phyloP scores from a whole-genome alignment of 352 stramenopile genomes.

The Phytophthora pseudosyringae region DNA sequence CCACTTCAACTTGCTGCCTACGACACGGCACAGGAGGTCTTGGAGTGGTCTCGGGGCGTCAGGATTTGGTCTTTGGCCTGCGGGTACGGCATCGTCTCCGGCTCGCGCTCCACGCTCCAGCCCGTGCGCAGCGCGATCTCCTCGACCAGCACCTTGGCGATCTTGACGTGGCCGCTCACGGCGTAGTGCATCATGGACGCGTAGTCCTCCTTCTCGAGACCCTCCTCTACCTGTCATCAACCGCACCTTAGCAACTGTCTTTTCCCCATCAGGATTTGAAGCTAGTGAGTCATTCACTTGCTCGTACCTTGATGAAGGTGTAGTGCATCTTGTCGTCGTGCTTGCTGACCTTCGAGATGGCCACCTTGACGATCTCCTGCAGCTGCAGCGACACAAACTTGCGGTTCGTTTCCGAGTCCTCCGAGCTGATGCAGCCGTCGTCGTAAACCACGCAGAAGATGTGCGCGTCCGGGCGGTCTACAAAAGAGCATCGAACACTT shows the following conservation, averaged over 20 bases:
- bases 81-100: conserved; percentile 78
- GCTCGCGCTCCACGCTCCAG: conserved; percentile 60
- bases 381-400: conserved; percentile 82
- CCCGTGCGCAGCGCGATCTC: conserved; percentile 75
- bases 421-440: conserved; percentile 80
- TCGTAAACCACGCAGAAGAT: conserved; percentile 91
- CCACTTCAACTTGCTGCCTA: conserved; percentile 38
- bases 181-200: conserved; percentile 85
- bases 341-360: conserved; percentile 79
- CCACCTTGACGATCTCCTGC: conserved; percentile 88
- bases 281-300: background rate
- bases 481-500: too few relatives aligned
- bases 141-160: conserved; percentile 70
- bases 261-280: background rate
- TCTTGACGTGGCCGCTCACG: conserved; percentile 86
- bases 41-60: conserved; percentile 62
- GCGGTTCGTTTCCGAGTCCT: conserved; percentile 76
- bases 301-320: conserved; percentile 72
- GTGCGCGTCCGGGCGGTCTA: conserved; percentile 80
- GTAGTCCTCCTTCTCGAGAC: conserved; percentile 71
- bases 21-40: conserved; percentile 42
- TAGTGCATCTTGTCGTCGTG: conserved; percentile 87
- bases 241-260: background rate
- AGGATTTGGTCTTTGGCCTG: conserved; percentile 83
- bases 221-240: conserved; percentile 61